Conservation (phyloP, 371 early-diverging fungal genomes). For the Syncephalis fuscata region DNA sequence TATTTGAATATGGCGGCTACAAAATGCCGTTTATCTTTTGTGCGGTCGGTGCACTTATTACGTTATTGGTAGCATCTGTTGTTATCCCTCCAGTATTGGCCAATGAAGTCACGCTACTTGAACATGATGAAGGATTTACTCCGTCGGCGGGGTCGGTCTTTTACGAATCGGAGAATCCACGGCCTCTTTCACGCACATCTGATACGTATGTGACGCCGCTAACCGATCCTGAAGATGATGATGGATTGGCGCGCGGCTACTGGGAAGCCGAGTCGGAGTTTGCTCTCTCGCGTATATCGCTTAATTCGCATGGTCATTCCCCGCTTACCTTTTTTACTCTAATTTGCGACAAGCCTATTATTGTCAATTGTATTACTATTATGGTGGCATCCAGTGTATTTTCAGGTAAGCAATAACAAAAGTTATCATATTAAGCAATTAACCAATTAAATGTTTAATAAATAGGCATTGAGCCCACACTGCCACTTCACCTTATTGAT, state of each 20-base stretch:
- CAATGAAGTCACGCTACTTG: too few relatives aligned
- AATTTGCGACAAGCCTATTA: constrained; percentile 30
- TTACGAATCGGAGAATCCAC: too few relatives aligned
- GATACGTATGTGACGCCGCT: not conserved
- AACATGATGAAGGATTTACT: too few relatives aligned
- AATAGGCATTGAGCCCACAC: constrained; percentile 35
- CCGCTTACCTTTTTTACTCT: constrained; percentile 25
- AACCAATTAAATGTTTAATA: too few relatives aligned
- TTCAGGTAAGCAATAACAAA: constrained; percentile 23
- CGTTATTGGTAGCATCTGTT: constrained; percentile 44
- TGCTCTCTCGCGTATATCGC: not conserved
- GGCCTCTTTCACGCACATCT: not conserved
- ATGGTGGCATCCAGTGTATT: constrained; percentile 38
- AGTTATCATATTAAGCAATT: too few relatives aligned
- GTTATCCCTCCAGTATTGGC: constrained; percentile 23
- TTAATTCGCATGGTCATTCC: not conserved
- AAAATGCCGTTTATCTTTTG: constrained; percentile 59
- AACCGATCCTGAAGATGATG: constrained; percentile 11
- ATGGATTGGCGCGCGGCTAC: constrained; percentile 6
- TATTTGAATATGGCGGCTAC: constrained; percentile 48
- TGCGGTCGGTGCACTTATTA: constrained; percentile 40
- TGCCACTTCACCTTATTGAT: constrained; percentile 33
- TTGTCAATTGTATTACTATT: constrained; percentile 26
- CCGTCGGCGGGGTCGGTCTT: too few relatives aligned
- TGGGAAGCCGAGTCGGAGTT: not conserved